Evolutionary conservation across 192 early-diverging fungal species (phyloP), one percentile per base, ranked within the genome.

Genomic region (Obelidium mucronatum): DNA sequence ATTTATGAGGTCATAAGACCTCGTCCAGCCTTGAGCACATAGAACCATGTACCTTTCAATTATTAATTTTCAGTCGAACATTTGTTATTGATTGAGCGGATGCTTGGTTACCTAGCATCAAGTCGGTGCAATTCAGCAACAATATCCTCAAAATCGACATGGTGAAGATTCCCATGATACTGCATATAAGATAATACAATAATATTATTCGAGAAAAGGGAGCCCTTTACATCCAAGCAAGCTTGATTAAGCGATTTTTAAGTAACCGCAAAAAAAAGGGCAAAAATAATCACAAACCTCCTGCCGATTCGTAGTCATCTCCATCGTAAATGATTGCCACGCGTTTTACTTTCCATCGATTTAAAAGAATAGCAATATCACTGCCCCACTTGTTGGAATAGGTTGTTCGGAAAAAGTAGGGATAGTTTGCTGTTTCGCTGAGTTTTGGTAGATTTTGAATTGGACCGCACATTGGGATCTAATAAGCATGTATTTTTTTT

Each of bases 11-110:
- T 28, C 26, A 60, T 65, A 65, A n/a, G 63, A 65, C 11, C 15
- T n/a, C 15, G 63, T 37, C 34, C 37, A 65, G 24, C 28, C 31
- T 37, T 33, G 37, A 40, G 63, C 63, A 65, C 63, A 65, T 37
- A 65, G 37, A 13, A 65, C 26, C 8, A 40, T 65, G 37, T 65
- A 65, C 39, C 63, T 59, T 59, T 59, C 31, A 8, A 19, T 59
- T 24, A 59, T 0, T 11, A 31, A 8, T n/a, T 59, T 13, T 5
- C 22, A 4, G 5, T 5, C 22, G 24, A 65, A 65, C 19, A 36
- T 5, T 44, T 44, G 42, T 44, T 44, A 44, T 44, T 5, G 17
- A 44, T 44, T 17, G 17, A 44, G 42, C 5, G 17, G 6, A 11
- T 44, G 37, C 1, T 36, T 19, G 1, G 17, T 36, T 37, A 65